phyloP scores from a whole-genome alignment of 1,139 yeast genomes.

The Saccharomyces pastorianus region DNA sequence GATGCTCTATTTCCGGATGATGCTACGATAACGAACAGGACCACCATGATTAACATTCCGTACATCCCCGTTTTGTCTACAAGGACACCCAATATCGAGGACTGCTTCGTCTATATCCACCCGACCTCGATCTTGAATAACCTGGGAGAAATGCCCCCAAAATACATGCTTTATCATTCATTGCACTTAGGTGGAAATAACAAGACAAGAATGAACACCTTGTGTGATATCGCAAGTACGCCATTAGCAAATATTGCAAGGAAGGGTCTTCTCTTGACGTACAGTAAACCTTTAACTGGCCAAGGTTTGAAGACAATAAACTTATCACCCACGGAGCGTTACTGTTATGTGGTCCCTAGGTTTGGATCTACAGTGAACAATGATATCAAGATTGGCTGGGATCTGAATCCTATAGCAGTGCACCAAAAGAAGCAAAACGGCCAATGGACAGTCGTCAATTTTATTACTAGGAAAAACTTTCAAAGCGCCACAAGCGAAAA shows the following conservation, averaged over 20 bases:
- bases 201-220: slow-evolving; percentile 62
- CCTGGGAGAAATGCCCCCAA: slow-evolving; percentile 54
- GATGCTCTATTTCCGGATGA: slow-evolving; percentile 61
- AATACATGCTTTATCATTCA: slow-evolving; percentile 62
- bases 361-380: slow-evolving; percentile 79
- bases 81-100: slow-evolving; percentile 36
- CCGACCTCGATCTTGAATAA: slow-evolving; percentile 58
- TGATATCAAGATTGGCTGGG: slow-evolving; percentile 83
- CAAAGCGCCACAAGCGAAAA: slow-evolving; percentile 9
- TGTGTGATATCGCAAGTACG: slow-evolving; percentile 67
- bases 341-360: slow-evolving; percentile 85
- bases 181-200: slow-evolving; percentile 40
- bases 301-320: slow-evolving; percentile 80
- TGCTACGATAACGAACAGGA: slow-evolving; percentile 47
- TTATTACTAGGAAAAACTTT: slow-evolving; percentile 25
- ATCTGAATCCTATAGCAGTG: slow-evolving; percentile 76
- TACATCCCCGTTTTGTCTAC: slow-evolving; percentile 63
- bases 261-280: slow-evolving; percentile 62
- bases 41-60: slow-evolving; percentile 59
- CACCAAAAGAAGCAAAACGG: slow-evolving; percentile 56
- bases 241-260: slow-evolving; percentile 75
- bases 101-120: slow-evolving; percentile 63
- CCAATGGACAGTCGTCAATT: slow-evolving; percentile 42
- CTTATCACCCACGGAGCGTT: slow-evolving; percentile 56
- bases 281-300: slow-evolving; percentile 78